Base-by-base conservation (phyloP, 164 flowering plant genomes). In the Liquidambar formosana region DNA sequence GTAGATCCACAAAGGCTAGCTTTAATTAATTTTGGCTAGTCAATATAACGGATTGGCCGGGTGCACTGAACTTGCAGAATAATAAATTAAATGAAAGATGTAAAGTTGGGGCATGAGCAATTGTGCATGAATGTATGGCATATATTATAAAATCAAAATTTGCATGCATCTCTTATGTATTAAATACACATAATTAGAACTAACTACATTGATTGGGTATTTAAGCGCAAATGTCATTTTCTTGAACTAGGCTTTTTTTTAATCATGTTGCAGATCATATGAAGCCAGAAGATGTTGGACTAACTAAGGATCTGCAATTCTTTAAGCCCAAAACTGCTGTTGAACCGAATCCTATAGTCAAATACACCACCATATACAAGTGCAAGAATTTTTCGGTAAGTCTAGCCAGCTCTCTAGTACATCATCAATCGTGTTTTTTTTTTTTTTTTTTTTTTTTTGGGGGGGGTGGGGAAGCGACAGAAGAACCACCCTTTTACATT, bases 261-360 rank as follows among this genome's bases (percentile, higher is more conserved):
- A 27, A 12, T 12, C 27, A 75, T 41, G 45, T 64, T 74, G 60
- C 72, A 94, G 98, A 92, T 76, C 56, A 67, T 13, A 83, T 92
- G 91, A 78, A 61, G 60, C 92, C 93, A 5, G 96, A 88, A 64
- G 96, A 94, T 76, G 80, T 94, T 57, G 90, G 98, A 21, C 73
- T 94, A 18, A 86, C 82, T 68, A 71, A 61, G 8, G 74, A 82
- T 69, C 68, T 87, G 38, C 86, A 68, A 47, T 86, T 87, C 75
- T 83, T 89, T 66, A 80, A 79, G 44, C 68, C 81, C 49, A 73
- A 52, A 47, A 68, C 38, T 64, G 79, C 25, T 13, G 62, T 43
- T 21, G 66, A 79, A 25, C 83, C 77, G 63, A 71, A 68, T 63
- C 88, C 86, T 19, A 78, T 79, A 53, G 82, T 91, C 64, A 78